phyloP scores from a whole-genome alignment of 345 rosid species.

The Ailanthus altissimus region DNA sequence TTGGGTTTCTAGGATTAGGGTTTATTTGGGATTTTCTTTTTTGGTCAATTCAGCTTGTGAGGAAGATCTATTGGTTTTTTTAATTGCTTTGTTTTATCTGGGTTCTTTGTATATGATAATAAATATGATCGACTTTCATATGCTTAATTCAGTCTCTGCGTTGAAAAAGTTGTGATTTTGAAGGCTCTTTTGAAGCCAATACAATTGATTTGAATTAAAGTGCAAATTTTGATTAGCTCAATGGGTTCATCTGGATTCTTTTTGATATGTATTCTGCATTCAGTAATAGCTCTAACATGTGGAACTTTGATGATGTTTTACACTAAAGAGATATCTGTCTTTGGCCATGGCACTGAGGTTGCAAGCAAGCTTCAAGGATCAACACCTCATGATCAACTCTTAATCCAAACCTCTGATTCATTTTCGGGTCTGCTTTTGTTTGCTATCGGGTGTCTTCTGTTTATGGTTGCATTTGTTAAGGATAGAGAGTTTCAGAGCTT shows the following conservation, averaged over 20 bases:
- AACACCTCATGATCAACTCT: conserved; percentile 84
- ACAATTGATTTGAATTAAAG: not conserved
- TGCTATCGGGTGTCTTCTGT: conserved; percentile 62
- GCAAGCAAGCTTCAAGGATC: conserved; percentile 79
- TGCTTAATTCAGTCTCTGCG: not conserved
- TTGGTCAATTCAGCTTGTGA: not conserved
- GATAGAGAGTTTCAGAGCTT: conserved; percentile 79
- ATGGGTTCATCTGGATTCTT: conserved; percentile 47
- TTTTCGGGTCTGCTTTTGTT: conserved; percentile 91
- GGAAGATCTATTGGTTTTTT: not conserved
- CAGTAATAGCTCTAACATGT: conserved; percentile 66
- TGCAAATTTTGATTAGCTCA: conserved; percentile 7
- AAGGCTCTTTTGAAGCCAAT: not conserved
- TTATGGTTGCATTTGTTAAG: conserved; percentile 84
- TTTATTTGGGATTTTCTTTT: not conserved
- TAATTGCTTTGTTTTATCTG: not conserved
- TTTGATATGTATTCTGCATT: conserved; percentile 67
- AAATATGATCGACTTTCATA: not conserved
- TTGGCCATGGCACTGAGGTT: conserved; percentile 59
- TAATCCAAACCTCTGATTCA: conserved; percentile 81
- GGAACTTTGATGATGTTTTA: conserved; percentile 85
- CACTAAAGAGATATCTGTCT: conserved; percentile 59
- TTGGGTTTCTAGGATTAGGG: not conserved
- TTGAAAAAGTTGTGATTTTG: not conserved
- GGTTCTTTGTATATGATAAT: not conserved